A percentile compares a stretch with the other conserved stretches of the same genome.
Evolutionary conservation across 2,329 filamentous ascomycete species (phyloP).

Genomic region (Trichoderma koningii): DNA sequence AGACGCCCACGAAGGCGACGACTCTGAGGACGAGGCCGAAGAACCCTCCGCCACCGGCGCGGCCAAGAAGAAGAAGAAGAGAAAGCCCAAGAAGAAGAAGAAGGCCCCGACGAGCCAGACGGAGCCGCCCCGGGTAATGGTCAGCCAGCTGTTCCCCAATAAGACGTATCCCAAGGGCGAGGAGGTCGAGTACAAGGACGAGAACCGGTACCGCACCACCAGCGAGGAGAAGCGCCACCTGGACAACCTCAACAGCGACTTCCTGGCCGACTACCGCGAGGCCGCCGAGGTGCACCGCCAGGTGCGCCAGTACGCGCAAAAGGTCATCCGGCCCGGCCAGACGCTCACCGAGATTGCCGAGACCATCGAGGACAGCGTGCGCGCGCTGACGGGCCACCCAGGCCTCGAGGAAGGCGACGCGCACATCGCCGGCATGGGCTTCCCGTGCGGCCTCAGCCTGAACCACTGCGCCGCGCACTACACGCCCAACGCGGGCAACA

Average conservation of each 20-base stretch:
- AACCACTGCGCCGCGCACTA: slow-evolving; percentile 88
- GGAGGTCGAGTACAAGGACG: slow-evolving; percentile 74
- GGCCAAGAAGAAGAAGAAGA: slow-evolving; percentile 62
- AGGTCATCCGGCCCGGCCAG: slow-evolving; percentile 79
- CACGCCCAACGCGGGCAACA: slow-evolving; percentile 84
- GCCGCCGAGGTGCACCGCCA: slow-evolving; percentile 88
- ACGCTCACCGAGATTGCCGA: slow-evolving; percentile 79
- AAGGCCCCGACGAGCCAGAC: slow-evolving; percentile 74
- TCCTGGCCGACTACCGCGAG: slow-evolving; percentile 77
- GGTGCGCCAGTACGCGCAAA: slow-evolving; percentile 80
- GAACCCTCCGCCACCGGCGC: slow-evolving; percentile 44
- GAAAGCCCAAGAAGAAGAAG: slow-evolving; percentile 84
- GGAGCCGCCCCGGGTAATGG: slow-evolving; percentile 68
- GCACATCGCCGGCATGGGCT: slow-evolving; percentile 78
- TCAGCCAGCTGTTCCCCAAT: slow-evolving; percentile 73
- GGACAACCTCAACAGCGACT: slow-evolving; percentile 79
- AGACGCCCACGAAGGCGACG: slow-evolving; percentile 45
- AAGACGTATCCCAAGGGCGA: slow-evolving; percentile 74
- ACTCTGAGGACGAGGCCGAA: slow-evolving; percentile 57
- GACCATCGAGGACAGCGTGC: slow-evolving; percentile 82
- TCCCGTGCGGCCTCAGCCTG: slow-evolving; percentile 80
- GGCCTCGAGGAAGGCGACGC: slow-evolving; percentile 78
- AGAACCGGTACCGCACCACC: slow-evolving; percentile 77
- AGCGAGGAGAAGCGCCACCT: slow-evolving; percentile 81
- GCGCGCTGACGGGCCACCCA: slow-evolving; percentile 73